phyloP scores from a whole-genome alignment of 805 yeast genomes.

The Naumovozyma dairenensis region DNA sequence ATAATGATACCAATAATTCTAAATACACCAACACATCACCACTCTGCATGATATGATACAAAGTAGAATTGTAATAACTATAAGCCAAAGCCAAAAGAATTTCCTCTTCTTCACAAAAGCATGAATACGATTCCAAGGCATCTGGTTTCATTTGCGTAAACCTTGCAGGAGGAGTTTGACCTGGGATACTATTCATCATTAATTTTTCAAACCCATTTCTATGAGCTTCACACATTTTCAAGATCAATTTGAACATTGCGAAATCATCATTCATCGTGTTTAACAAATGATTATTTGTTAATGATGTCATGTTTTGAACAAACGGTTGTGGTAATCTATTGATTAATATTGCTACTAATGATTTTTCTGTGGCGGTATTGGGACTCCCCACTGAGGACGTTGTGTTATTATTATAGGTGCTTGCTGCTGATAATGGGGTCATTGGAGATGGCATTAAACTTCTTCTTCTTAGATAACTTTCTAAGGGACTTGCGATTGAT shows the following conservation, averaged over 20 bases:
- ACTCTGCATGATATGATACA: conserved; percentile 11
- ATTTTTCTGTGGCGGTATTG: conserved; percentile 1
- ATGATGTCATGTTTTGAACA: conserved; percentile 12
- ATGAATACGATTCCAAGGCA: conserved; percentile 6
- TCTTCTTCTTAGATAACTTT: conserved; percentile 13
- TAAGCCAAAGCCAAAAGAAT: conserved; percentile 17
- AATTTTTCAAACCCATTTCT: conserved; percentile 12
- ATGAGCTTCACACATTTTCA: conserved; percentile 15
- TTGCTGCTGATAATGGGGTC: conserved; percentile 17
- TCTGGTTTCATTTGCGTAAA: conserved; percentile 3
- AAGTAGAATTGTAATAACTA: conserved; percentile 18
- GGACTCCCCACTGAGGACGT: conserved; percentile 3
- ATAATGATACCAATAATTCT: conserved; percentile 18
- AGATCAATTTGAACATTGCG: conserved; percentile 16
- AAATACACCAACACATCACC: conserved; percentile 15
- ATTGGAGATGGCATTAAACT: conserved; percentile 17
- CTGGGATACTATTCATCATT: conserved; percentile 7
- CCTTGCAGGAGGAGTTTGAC: not conserved
- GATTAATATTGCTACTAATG: conserved; percentile 9
- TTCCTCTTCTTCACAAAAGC: conserved; percentile 18
- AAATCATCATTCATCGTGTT: conserved; percentile 13
- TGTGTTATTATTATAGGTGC: no score
- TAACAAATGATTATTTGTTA: conserved; percentile 9
- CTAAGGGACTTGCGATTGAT: conserved; percentile 21
- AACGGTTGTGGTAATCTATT: conserved; percentile 21